A percentile compares a stretch with the other conserved stretches of the same genome.
Evolutionary conservation across 768 basidiomycete genomes (phyloP).

Genomic region (Rhizopogon salebrosus): DNA sequence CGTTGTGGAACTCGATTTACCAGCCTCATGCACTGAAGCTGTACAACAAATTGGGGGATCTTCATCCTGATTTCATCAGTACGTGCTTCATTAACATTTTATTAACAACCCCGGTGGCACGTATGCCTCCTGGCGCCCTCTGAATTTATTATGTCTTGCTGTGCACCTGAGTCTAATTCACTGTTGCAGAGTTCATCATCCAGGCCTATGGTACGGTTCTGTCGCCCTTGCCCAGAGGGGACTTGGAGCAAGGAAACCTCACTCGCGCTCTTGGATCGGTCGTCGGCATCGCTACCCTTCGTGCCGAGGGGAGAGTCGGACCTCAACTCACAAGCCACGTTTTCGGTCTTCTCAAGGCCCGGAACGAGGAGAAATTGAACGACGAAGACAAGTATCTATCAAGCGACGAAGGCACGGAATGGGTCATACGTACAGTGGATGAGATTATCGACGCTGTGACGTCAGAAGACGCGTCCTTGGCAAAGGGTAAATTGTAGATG

Average conservation of each 20-base stretch:
- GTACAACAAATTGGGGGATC: slow-evolving; percentile 76
- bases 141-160: slow-evolving; percentile 26
- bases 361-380: slow-evolving; percentile 49
- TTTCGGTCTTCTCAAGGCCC: slow-evolving; percentile 86
- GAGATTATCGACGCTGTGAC: slow-evolving; percentile 71
- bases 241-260: slow-evolving; percentile 74
- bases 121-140: slow-evolving; percentile 28
- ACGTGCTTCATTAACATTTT: slow-evolving; percentile 37
- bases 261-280: slow-evolving; percentile 82
- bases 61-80: slow-evolving; percentile 95
- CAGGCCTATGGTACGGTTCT: slow-evolving; percentile 79
- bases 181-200: slow-evolving; percentile 70
- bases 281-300: slow-evolving; percentile 78
- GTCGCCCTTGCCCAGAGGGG: slow-evolving; percentile 64
- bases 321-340: slow-evolving; percentile 87
- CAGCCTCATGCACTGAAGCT: slow-evolving; percentile 86
- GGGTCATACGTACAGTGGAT: slow-evolving; percentile 83
- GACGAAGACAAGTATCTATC: slow-evolving; percentile 78
- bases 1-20: slow-evolving; percentile 85
- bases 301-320: slow-evolving; percentile 79
- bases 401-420: slow-evolving; percentile 82
- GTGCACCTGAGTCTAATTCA: slow-evolving; percentile 17
- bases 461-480: slow-evolving; percentile 32
- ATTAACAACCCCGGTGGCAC: slow-evolving; percentile 27
- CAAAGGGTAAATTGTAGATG: slow-evolving; percentile 59